Evolutionary conservation across 106 monocot genomes (phyloP).

Genomic region (Dendrobium catenatum): DNA sequence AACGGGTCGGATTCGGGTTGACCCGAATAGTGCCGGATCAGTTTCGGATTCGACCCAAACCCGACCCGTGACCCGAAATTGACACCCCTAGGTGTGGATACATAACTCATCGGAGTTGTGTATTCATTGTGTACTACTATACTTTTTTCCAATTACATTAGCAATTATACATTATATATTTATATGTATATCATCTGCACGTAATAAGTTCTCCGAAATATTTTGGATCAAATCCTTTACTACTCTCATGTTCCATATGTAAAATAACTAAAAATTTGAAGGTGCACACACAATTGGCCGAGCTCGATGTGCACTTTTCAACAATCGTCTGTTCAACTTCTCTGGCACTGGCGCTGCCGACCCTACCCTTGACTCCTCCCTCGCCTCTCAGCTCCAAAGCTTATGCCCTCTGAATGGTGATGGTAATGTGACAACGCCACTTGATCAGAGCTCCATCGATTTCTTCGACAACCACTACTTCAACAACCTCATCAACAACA

Average conservation of each 20-base stretch:
- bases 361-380: conserved; percentile 33
- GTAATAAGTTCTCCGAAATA: too few species aligned
- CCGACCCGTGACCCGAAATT: too few species aligned
- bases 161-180: too few species aligned
- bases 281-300: conserved; percentile 71
- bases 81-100: too few species aligned
- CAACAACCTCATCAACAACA: conserved; percentile 41
- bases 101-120: too few species aligned
- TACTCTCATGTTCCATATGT: neutral
- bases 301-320: conserved; percentile 48
- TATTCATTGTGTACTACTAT: too few species aligned
- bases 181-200: too few species aligned
- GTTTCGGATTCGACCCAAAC: too few species aligned
- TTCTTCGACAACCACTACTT: conserved; percentile 76
- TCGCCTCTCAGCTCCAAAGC: conserved; percentile 23
- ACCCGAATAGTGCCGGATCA: too few species aligned
- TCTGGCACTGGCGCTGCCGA: conserved; percentile 32
- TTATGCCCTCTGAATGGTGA: conserved; percentile 41
- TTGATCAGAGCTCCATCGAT: conserved; percentile 47
- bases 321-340: conserved; percentile 57
- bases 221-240: too few species aligned
- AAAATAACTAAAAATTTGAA: conserved; percentile 4
- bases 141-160: too few species aligned
- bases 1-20: too few species aligned
- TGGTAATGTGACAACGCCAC: conserved; percentile 43